These are phyloP conservation scores for Verticillium alfalfae DNA, from an alignment of 2,329 filamentous ascomycete genomes.

Conservation along the genomic window DNA sequence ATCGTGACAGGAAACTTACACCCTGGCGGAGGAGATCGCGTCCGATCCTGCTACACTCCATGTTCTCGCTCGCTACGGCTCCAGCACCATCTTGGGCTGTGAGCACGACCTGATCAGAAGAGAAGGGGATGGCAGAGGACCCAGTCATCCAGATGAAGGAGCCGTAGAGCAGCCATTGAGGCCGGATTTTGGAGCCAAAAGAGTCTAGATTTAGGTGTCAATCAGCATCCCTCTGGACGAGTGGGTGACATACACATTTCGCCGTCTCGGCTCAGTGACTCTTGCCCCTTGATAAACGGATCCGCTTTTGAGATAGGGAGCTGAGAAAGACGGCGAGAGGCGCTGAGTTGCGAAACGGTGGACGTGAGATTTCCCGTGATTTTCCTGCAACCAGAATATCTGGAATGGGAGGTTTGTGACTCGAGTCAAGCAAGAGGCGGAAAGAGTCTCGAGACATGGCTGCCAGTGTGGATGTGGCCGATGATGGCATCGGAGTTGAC, in stretches of 20 bases:
- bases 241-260: background rate
- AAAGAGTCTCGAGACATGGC: background rate
- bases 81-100: slow-evolving; percentile 31
- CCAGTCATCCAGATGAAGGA: slow-evolving; percentile 1
- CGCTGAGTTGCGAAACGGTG: too few relatives aligned
- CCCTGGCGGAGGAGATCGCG: slow-evolving; percentile 52
- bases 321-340: background rate
- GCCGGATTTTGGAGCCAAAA: background rate
- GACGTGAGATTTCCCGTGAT: too few relatives aligned
- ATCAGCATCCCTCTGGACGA: too few relatives aligned
- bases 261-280: background rate
- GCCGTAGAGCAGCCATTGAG: slow-evolving; percentile 1
- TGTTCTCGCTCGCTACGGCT: slow-evolving; percentile 65
- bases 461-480: background rate
- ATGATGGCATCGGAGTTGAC: background rate
- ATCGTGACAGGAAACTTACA: slow-evolving; percentile 24
- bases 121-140: background rate
- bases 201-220: too few relatives aligned
- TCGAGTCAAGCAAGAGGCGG: background rate
- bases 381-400: background rate
- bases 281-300: background rate
- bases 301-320: background rate
- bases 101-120: slow-evolving; percentile 12
- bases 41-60: slow-evolving; percentile 65
- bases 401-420: background rate